Percentiles rank a stretch among this genome's conserved stretches.
Evolutionary conservation across 352 stramenopile species (phyloP).

Genomic region (Globisporangium nodosum): DNA sequence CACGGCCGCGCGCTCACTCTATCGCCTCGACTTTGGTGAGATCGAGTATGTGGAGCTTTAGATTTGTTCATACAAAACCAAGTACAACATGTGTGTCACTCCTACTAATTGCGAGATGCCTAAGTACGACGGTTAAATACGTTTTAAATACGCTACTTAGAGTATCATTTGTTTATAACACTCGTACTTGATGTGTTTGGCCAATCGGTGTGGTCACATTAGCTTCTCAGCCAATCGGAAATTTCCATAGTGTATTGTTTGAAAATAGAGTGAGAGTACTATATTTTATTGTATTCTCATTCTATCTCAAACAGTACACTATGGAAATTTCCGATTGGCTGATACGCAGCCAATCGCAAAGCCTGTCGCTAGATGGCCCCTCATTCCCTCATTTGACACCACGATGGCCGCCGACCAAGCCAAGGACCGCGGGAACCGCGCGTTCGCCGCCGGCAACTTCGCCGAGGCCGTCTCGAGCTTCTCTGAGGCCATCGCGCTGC

Average conservation of each 20-base stretch:
- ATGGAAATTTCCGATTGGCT: too few relatives aligned
- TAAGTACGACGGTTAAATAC: too few relatives aligned
- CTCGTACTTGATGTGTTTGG: not conserved
- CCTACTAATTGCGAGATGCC: too few relatives aligned
- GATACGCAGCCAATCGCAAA: too few relatives aligned
- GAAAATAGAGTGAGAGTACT: too few relatives aligned
- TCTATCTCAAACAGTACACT: too few relatives aligned
- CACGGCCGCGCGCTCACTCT: conserved; percentile 9
- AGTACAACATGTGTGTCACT: not conserved
- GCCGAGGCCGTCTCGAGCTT: conserved; percentile 65
- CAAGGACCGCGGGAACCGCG: conserved; percentile 82
- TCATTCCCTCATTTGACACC: not conserved
- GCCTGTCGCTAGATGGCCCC: too few relatives aligned
- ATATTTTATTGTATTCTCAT: too few relatives aligned
- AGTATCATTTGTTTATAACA: not conserved
- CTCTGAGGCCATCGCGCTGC: conserved; percentile 72
- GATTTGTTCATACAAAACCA: not conserved
- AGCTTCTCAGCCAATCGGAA: too few relatives aligned
- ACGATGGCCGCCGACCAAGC: conserved; percentile 81
- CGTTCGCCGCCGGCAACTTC: conserved; percentile 68
- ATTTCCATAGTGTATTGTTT: too few relatives aligned
- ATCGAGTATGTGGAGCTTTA: conserved; percentile 6
- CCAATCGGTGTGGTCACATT: too few relatives aligned
- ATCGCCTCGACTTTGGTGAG: conserved; percentile 4
- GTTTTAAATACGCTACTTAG: not conserved